Evolutionary conservation across 306 rosid genomes (phyloP).

Genomic region (Neltuma alba): DNA sequence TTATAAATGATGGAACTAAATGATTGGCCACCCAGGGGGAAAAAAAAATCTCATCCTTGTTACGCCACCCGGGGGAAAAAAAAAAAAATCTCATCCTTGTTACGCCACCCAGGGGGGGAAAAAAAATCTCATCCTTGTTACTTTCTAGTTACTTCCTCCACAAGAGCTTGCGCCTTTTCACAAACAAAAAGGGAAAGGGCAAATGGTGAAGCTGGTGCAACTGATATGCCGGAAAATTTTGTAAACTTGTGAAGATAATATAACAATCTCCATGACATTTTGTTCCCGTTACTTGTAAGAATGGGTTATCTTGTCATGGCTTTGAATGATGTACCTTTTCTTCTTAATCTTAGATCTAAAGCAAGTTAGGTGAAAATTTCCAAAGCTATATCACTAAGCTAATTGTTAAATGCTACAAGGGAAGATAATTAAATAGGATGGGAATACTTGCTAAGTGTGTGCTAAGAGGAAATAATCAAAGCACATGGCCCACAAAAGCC

Average conservation of each 20-base stretch:
- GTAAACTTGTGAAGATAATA: neutral
- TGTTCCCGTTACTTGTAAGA: conserved; percentile 10
- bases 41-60: neutral
- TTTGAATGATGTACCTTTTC: neutral
- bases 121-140: too few relatives aligned
- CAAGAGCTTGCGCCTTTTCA: neutral
- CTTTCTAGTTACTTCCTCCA: too few relatives aligned
- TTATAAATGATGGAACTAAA: neutral
- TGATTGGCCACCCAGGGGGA: neutral
- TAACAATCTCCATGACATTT: neutral
- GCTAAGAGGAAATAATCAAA: conserved; percentile 6
- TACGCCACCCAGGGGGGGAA: too few relatives aligned
- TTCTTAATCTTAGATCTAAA: conserved; percentile 6
- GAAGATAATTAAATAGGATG: conserved; percentile 2
- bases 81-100: neutral
- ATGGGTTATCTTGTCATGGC: neutral
- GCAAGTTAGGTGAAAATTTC: neutral
- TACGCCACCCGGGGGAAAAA: neutral
- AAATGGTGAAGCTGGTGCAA: neutral
- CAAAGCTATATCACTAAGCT: neutral
- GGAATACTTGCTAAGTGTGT: conserved; percentile 5
- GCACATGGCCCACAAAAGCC: conserved; percentile 29
- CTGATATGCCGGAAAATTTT: neutral
- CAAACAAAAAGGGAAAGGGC: neutral
- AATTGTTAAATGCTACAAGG: neutral